Conservation (phyloP, 2,329 filamentous ascomycete species). For the Tothia fuscella region DNA sequence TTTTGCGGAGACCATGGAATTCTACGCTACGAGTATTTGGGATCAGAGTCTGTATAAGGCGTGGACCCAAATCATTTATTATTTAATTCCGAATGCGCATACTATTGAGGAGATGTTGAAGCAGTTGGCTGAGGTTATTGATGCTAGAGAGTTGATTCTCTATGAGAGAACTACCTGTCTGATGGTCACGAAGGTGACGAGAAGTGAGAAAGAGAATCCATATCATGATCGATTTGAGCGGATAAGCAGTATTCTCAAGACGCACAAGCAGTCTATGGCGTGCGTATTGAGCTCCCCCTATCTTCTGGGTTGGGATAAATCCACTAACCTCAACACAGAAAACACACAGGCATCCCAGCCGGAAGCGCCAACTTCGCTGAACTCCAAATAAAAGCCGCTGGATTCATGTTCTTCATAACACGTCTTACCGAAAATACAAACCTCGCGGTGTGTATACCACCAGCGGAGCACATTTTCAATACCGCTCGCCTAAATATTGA, state of each 20-base stretch:
- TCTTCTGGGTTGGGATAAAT: slow-evolving; percentile 19
- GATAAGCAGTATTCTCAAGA: slow-evolving; percentile 95
- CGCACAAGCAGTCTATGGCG: slow-evolving; percentile 75
- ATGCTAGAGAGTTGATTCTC: slow-evolving; percentile 85
- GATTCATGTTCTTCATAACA: slow-evolving; percentile 88
- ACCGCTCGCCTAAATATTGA: slow-evolving; percentile 81
- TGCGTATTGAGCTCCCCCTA: slow-evolving; percentile 29
- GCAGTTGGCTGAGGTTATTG: slow-evolving; percentile 71
- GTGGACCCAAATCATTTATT: slow-evolving; percentile 97
- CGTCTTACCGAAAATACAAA: slow-evolving; percentile 98
- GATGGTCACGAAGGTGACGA: slow-evolving; percentile 85
- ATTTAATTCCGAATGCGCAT: slow-evolving; percentile 84
- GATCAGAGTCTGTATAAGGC: slow-evolving; percentile 97
- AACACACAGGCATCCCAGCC: slow-evolving; percentile 68
- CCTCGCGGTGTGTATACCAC: slow-evolving; percentile 80
- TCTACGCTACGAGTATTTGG: slow-evolving; percentile 96
- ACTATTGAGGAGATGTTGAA: slow-evolving; percentile 79
- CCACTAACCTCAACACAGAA: slow-evolving; percentile 36
- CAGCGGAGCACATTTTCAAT: slow-evolving; percentile 85
- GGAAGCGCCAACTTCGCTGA: slow-evolving; percentile 70
- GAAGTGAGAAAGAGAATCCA: slow-evolving; percentile 66
- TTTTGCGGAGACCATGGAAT: slow-evolving; percentile 56
- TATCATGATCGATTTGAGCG: slow-evolving; percentile 88
- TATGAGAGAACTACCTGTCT: slow-evolving; percentile 95
- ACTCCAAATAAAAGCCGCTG: slow-evolving; percentile 66